A percentile compares a stretch with the other conserved stretches of the same genome.
phyloP scores from a whole-genome alignment of 192 early-diverging fungal genomes.

The Backusella parvicylindrica region DNA sequence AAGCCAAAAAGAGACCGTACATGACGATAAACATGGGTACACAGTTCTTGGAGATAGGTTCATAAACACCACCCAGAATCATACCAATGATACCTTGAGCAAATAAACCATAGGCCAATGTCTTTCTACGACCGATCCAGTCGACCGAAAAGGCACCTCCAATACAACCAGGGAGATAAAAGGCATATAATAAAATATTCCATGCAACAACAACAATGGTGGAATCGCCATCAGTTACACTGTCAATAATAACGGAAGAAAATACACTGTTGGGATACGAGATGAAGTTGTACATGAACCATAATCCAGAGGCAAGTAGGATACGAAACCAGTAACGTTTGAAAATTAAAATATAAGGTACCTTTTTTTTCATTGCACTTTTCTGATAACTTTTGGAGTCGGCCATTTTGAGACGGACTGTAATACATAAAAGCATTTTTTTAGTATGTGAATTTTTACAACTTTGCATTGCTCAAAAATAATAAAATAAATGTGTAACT shows the following conservation, averaged over 20 bases:
- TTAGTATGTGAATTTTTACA: not conserved
- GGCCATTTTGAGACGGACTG: constrained; percentile 53
- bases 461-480: not conserved
- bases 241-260: constrained; percentile 38
- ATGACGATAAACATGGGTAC: constrained; percentile 46
- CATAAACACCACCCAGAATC: constrained; percentile 46
- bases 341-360: constrained; percentile 51
- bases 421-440: not conserved
- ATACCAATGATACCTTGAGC: constrained; percentile 45
- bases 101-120: constrained; percentile 54
- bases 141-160: constrained; percentile 47
- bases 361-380: constrained; percentile 42
- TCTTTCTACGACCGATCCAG: constrained; percentile 50
- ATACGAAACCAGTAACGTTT: constrained; percentile 52
- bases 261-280: constrained; percentile 39
- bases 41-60: constrained; percentile 35
- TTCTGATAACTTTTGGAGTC: constrained; percentile 47
- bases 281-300: constrained; percentile 51
- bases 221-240: constrained; percentile 17
- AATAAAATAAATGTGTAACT: not conserved
- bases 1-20: constrained; percentile 43
- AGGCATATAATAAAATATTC: constrained; percentile 48
- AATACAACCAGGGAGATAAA: constrained; percentile 55
- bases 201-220: constrained; percentile 45
- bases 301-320: constrained; percentile 37